Base-by-base conservation (phyloP, 306 rosid species). In the Mucuna pruriens region DNA sequence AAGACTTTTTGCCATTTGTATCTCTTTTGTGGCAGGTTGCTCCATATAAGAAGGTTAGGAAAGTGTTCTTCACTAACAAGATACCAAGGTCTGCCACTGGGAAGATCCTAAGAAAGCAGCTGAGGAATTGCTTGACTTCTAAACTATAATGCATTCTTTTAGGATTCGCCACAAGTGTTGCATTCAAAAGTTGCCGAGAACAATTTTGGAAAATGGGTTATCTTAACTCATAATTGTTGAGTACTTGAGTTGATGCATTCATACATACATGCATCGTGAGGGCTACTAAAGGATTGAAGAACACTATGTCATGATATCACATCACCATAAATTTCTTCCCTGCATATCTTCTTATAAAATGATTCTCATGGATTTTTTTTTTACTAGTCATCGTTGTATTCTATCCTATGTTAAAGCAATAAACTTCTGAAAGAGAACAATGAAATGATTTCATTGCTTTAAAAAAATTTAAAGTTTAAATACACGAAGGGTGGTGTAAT, bases 41-140 rank as follows among this genome's bases (percentile, higher is more conserved):
- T 54, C 94, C 99, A 15, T 85, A 87, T 84, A 93, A 88, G 88
- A 95, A 93, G 82, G 74, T 91, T 16, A 84, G 97, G 79, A 91
- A 88, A 86, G 97, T 95, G 65, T 80, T 91, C 15, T 93, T 95
- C 88, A 85, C 77, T 25, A 46, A 84, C 78, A 78, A 84, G 71
- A 85, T 95, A 73, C 99, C 99, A 5, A 90, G 89, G 76, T 95
- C 98, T 58, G 79, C 91, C 0, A 91, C 97, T 4, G 99, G 99
- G 52, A 95, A 95, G 87, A 86, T 95, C 79, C 93, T 93, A 16
- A 78, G 95, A 51, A 91, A 84, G 82, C 87, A 90, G 55, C 92
- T 93, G 6, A 65, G 36, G 62, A 88, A 80, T 19, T 63, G 9
- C 25, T 20, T 89, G 77, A 26, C 74, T 72, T 90, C 93, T 74